Evolutionary conservation across 202 grass and related monocot genomes (phyloP), one percentile per base, ranked within the genome.

Genomic region (Panicum hallii): DNA sequence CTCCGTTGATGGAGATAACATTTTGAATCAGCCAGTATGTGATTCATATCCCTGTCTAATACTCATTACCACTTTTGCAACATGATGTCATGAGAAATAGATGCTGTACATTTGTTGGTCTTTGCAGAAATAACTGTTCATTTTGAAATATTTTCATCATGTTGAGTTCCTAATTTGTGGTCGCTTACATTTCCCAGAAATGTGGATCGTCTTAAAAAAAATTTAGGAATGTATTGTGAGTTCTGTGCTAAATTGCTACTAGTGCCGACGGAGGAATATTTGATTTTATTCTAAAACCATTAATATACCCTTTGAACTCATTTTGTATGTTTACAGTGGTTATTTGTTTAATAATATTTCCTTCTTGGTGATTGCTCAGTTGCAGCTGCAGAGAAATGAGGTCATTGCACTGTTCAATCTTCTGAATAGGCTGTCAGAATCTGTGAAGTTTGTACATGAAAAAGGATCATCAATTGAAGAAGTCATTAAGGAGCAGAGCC

Each of bases 331-430:
- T 74, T 11, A 23, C 3, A 22, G 17, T 45, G 13, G 1, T 15
- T 42, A 70, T 42, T 79, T 83, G 22, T 76, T 67, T 96, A 53
- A 87, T 46, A 65, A 75, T 56, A 16, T 5, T 67, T 17, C 67
- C 57, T 88, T 84, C 5, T 69, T 77, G 71, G 52, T 80, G 32
- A 69, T 55, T 65, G 17, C 81, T 66, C 87, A 99, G 91, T 85
- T 99, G 76, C 97, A 99, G 85, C 93, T 99, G 82, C 97, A 99
- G 84, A 75, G 93, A 61, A 99, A 99, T 83, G 97, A 99, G 87
- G 97, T 97, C 62, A 99, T 99, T 63, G 97, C 97, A 67, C 64
- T 99, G 20, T 62, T 93, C 49, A 99, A 99, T 87, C 93, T 99
- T 79, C 83, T 97, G 52, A 97, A 99, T 66, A 92, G 97, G 65